Evolutionary conservation across 179 eudicot genomes (phyloP), one percentile per base, ranked within the genome.

Genomic region (Spergularia azorica): DNA sequence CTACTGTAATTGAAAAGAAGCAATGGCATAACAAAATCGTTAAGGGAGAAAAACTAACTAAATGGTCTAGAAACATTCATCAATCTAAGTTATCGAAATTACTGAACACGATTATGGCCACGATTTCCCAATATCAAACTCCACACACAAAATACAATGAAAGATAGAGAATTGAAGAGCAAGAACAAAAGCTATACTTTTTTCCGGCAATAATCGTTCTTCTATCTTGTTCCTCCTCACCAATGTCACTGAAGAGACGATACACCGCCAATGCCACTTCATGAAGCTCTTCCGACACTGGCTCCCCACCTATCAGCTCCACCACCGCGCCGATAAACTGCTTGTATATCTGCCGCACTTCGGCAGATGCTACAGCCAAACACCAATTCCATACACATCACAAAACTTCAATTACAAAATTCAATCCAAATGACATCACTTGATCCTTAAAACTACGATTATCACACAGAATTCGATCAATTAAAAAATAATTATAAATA

Each of bases 271-370:
- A 77, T 46, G 95, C 95, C 77, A 89, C 90, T 81, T 93, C 99
- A 59, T 59, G 87, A 72, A 95, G 90, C 87, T 90, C 93, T 73
- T 91, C 97, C 0, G 95, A 83, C 55, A 79, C 86, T 66, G 89
- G 90, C 67, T 91, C 97, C 1, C 89, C 88, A 36, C 82, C 97
- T 58, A 90, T 84, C 89, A 95, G 83, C 81, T 90, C 97, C 52
- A 90, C 95, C 68, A 95, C 89, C 15, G 95, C 92, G 9, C 83
- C 92, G 60, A 83, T 81, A 78, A 93, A 95, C 77, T 91, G 89
- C 74, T 86, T 95, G 82, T 95, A 95, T 13, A 82, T 83, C 84
- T 91, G 98, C 43, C 97, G 86, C 71, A 93, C 94, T 82, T 91
- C 95, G 52, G 79, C 65, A 41, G 97, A 85, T 51, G 99, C 99